Percentiles rank a stretch among this genome's conserved stretches.
These are phyloP conservation scores for Globisporangium canariense DNA, from an alignment of 352 stramenopile genomes.

Conservation along the genomic window DNA sequence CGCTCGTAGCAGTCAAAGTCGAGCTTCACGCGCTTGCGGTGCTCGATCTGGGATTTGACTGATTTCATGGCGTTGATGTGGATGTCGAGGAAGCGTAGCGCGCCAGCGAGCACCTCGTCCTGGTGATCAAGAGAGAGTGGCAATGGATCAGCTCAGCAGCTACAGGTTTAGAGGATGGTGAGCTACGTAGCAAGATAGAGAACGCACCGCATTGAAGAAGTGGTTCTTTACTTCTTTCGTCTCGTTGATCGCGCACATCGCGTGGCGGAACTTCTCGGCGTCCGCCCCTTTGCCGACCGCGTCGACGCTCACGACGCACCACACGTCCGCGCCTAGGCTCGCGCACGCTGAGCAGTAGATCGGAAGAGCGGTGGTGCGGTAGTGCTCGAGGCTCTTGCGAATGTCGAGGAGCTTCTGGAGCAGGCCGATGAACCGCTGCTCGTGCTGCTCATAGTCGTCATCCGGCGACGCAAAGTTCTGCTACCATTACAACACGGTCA, in stretches of 20 bases:
- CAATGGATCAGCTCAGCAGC: not conserved
- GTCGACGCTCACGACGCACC: constrained; percentile 69
- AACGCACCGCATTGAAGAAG: constrained; percentile 60
- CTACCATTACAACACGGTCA: not conserved
- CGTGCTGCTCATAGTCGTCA: constrained; percentile 65
- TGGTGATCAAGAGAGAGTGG: constrained; percentile 12
- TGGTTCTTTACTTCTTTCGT: constrained; percentile 74
- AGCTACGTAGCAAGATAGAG: not conserved
- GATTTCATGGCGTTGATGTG: constrained; percentile 79
- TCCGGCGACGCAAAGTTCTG: constrained; percentile 50
- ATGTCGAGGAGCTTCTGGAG: constrained; percentile 75
- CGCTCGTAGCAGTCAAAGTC: constrained; percentile 69
- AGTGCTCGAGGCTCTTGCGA: constrained; percentile 62
- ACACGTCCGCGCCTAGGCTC: constrained; percentile 64
- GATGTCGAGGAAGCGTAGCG: constrained; percentile 65
- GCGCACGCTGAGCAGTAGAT: constrained; percentile 62
- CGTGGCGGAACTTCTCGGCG: constrained; percentile 67
- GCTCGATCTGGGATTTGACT: constrained; percentile 63
- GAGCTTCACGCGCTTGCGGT: constrained; percentile 63
- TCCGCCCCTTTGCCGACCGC: constrained; percentile 56
- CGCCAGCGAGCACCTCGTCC: constrained; percentile 59
- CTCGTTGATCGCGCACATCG: constrained; percentile 76
- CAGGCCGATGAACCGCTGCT: constrained; percentile 64
- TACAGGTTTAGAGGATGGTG: not conserved
- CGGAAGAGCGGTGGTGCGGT: constrained; percentile 54